Evolutionary conservation across 2,329 filamentous ascomycete genomes (phyloP).

Genomic region (Ophiostoma sp.): DNA sequence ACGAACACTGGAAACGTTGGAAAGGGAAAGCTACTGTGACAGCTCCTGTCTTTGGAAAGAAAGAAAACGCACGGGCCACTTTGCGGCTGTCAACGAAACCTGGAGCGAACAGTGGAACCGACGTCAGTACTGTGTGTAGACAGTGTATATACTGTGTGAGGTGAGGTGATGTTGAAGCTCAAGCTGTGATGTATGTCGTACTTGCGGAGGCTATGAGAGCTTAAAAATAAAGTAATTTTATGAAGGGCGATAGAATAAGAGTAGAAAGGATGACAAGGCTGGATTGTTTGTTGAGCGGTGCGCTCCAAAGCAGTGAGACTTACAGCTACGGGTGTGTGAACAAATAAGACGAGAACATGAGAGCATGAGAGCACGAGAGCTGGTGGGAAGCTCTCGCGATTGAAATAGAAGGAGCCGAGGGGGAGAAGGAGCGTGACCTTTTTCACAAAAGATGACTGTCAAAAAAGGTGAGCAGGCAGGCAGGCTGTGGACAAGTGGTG

Average conservation of each 20-base stretch:
- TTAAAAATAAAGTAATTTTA: too few species aligned
- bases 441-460: background rate
- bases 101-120: background rate
- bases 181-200: too few species aligned
- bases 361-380: background rate
- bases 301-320: background rate
- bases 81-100: background rate
- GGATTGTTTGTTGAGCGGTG: background rate
- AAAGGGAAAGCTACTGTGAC: conserved; percentile 8
- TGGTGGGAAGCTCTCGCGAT: background rate
- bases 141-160: conserved; percentile 2
- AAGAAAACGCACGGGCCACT: conserved; percentile 19
- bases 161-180: background rate
- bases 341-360: background rate
- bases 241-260: too few species aligned
- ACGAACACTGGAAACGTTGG: background rate
- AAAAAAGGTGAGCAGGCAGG: background rate
- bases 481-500: background rate
- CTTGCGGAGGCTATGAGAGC: too few species aligned
- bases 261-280: background rate
- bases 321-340: background rate
- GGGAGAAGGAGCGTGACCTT: background rate
- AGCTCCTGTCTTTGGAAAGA: background rate
- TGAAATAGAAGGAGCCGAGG: background rate
- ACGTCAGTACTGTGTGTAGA: conserved; percentile 12